A percentile compares a stretch with the other conserved stretches of the same genome.
Conservation (phyloP, 2,329 filamentous ascomycete genomes). For the Capronia epimyces region DNA sequence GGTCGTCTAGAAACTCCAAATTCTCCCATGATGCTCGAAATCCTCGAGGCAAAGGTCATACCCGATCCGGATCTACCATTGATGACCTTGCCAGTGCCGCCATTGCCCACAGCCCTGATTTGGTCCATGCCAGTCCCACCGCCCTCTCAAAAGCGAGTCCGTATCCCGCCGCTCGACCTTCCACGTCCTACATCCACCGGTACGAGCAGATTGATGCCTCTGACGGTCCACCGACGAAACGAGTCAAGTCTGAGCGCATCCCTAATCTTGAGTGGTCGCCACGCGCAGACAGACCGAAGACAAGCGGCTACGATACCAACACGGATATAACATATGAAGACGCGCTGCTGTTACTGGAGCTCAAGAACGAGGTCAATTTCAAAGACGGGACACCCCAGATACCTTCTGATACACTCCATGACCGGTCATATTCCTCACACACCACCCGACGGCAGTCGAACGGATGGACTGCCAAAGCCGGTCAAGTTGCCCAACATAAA, state of each 20-base stretch:
- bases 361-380: constrained; percentile 31
- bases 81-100: constrained; percentile 48
- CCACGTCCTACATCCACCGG: constrained; percentile 33
- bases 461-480: not conserved
- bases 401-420: constrained; percentile 4
- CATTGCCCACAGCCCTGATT: constrained; percentile 45
- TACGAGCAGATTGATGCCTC: constrained; percentile 30
- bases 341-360: constrained; percentile 45
- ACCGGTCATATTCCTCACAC: constrained; percentile 7
- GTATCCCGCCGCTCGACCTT: constrained; percentile 27
- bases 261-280: constrained; percentile 38
- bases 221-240: constrained; percentile 53
- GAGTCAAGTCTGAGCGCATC: constrained; percentile 55
- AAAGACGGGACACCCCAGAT: constrained; percentile 20
- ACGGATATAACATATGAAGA: constrained; percentile 42
- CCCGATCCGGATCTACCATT: constrained; percentile 44
- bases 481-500: constrained; percentile 1
- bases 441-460: constrained; percentile 1
- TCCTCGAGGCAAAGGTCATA: constrained; percentile 32
- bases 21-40: constrained; percentile 6
- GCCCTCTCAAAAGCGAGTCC: constrained; percentile 28
- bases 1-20: constrained; percentile 1
- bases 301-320: constrained; percentile 32
- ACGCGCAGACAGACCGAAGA: constrained; percentile 31
- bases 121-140: constrained; percentile 34